Evolutionary conservation across 768 basidiomycete genomes (phyloP), one percentile per base, ranked within the genome.

Genomic region (Psilocybe sp.): DNA sequence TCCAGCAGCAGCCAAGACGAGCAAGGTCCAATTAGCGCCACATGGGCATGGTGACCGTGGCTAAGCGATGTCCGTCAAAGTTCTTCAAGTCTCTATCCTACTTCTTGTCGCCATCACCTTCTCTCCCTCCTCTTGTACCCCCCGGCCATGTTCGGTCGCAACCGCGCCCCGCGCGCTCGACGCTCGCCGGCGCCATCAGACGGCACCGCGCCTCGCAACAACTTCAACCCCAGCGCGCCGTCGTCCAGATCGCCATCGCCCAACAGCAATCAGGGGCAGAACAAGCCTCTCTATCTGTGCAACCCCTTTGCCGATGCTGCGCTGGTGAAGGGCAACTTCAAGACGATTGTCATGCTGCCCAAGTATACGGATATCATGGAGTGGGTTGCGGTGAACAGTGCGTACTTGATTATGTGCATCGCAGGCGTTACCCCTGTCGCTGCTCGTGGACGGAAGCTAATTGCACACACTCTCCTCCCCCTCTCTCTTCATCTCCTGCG

Each of bases 261-360:
- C 11, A 65, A 69, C 9, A 64, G 59, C 31, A 44, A 37, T 15
- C 23, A 1, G 53, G 48, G 14, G 45, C 52, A 28, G 23, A 28
- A 28, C 23, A 91, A 89, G 56, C 87, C 90, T 1, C 72, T 98
- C 14, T 97, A 96, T 64, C 79, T 98, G 10, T 96, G 89, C 67
- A 89, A 89, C 47, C 95, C 95, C 3, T 98, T 98, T 66, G 92
- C 89, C 48, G 94, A 96, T 59, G 88, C 93, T 1, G 92, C 96
- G 0, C 79, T 98, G 39, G 95, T 98, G 51, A 98, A 96, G 67
- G 96, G 96, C 18, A 97, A 94, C 69, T 98, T 97, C 76, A 98
- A 96, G 74, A 97, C 94, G 3, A 98, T 98, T 60, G 94, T 98
- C 50, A 89, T 93, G 70, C 78, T 93, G 47, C 96, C 96, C 6